Base-by-base conservation (phyloP, 306 rosid genomes). In the Astragalus glycyphyllos region DNA sequence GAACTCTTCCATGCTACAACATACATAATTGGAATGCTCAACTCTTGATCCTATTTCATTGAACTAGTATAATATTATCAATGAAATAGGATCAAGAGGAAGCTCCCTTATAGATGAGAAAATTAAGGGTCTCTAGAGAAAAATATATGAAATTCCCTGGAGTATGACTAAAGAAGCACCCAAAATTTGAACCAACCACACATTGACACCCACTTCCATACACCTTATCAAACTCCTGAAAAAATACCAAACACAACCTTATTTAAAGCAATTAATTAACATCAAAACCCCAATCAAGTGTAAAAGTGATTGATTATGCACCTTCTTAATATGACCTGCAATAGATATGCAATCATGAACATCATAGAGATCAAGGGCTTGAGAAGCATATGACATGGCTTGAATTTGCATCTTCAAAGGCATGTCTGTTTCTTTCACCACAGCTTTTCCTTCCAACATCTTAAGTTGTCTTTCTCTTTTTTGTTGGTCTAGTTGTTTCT, bases 141-240 rank as follows among this genome's bases (percentile, higher is more conserved):
- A 90, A 92, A 57, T 87, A 92, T 35, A 89, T 86, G 81, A 92
- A 92, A 81, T 81, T 82, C 58, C 88, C 91, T 0, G 81, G 82
- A 6, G 88, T 35, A 78, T 88, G 96, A 11, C 88, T 86, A 83
- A 90, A 90, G 80, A 85, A 90, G 37, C 96, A 72, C 38, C 98
- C 96, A 55, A 92, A 90, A 68, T 80, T 88, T 41, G 91, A 82
- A 71, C 96, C 96, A 67, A 90, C 91, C 66, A 88, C 96, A 70
- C 92, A 92, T 71, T 88, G 96, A 96, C 98, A 92, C 13, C 98
- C 92, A 75, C 67, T 75, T 47, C 92, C 96, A 71, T 92, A 79
- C 75, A 35, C 75, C 67, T 74, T 73, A 68, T 90, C 96, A 80
- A 92, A 92, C 49, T 79, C 92, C 98, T 92, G 74, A 61, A 60